phyloP scores from a whole-genome alignment of 805 yeast genomes.

The Tetrapisispora arboricola region DNA sequence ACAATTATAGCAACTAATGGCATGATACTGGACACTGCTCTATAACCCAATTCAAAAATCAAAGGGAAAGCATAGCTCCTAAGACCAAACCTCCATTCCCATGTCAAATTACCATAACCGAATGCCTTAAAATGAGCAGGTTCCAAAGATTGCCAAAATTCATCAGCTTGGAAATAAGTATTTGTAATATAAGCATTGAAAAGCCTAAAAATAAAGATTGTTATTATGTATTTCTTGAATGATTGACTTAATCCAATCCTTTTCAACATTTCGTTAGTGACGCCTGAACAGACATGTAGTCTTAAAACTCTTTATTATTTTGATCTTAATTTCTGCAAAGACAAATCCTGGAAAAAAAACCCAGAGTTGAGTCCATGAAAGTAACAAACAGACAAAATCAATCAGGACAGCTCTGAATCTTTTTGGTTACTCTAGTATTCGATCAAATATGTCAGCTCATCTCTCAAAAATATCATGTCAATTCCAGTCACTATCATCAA shows the following conservation, averaged over 20 bases:
- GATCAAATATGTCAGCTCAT: too few species aligned
- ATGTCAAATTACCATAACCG: constrained; percentile 76
- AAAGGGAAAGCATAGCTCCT: constrained; percentile 77
- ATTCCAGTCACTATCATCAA: too few species aligned
- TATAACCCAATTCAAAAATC: constrained; percentile 37
- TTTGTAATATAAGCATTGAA: constrained; percentile 50
- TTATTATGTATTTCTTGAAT: too few species aligned
- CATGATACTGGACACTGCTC: constrained; percentile 4
- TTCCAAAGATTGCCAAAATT: constrained; percentile 84
- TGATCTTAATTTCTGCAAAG: too few species aligned
- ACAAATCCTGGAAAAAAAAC: too few species aligned
- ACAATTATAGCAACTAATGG: not conserved
- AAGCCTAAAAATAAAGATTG: constrained; percentile 31
- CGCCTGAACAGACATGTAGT: too few species aligned
- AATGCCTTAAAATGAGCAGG: constrained; percentile 73
- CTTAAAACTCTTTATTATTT: too few species aligned
- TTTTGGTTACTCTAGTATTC: too few species aligned
- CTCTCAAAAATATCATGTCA: too few species aligned
- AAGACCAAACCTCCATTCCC: constrained; percentile 85
- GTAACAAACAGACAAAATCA: too few species aligned
- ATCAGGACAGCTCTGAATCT: too few species aligned
- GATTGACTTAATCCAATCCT: not conserved
- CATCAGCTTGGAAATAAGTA: constrained; percentile 95
- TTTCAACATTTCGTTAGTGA: not conserved
- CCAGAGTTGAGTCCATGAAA: too few species aligned